phyloP scores from a whole-genome alignment of 2,329 filamentous ascomycete genomes.

The Aspergillus pseudotamarii region DNA sequence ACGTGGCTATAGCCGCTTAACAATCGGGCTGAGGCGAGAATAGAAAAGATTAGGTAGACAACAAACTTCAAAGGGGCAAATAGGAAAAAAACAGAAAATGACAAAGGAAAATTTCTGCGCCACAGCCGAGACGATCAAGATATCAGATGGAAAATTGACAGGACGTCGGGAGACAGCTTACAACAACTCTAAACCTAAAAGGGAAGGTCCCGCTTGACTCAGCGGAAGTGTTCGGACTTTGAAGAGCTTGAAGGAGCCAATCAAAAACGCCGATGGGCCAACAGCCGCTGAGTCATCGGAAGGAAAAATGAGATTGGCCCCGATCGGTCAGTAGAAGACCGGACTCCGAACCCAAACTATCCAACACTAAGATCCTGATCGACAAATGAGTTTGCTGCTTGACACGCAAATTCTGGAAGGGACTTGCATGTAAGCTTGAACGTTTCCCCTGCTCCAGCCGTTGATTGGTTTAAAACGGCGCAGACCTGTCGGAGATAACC shows the following conservation, averaged over 20 bases:
- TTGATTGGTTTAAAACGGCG: not conserved
- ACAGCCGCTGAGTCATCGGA: slow-evolving; percentile 5
- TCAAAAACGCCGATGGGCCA: not conserved
- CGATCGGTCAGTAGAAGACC: not conserved
- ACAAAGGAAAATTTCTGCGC: no score
- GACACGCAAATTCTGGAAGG: not conserved
- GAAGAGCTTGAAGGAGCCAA: not conserved
- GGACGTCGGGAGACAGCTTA: not conserved
- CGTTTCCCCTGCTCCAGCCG: not conserved
- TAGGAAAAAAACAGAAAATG: not conserved
- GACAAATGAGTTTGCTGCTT: not conserved
- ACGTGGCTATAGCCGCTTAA: not conserved
- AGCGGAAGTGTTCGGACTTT: not conserved
- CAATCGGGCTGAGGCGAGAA: not conserved
- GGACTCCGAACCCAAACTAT: not conserved
- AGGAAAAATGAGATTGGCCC: not conserved
- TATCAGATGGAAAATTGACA: not conserved
- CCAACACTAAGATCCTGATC: not conserved
- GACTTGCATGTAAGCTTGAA: not conserved
- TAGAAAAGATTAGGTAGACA: not conserved
- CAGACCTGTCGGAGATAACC: not conserved
- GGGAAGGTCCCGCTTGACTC: not conserved
- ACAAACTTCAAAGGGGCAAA: not conserved
- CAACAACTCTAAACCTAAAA: not conserved
- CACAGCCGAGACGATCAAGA: not conserved